phyloP scores from a whole-genome alignment of 495 filamentous ascomycete species.

The Penicillium verhagenii region DNA sequence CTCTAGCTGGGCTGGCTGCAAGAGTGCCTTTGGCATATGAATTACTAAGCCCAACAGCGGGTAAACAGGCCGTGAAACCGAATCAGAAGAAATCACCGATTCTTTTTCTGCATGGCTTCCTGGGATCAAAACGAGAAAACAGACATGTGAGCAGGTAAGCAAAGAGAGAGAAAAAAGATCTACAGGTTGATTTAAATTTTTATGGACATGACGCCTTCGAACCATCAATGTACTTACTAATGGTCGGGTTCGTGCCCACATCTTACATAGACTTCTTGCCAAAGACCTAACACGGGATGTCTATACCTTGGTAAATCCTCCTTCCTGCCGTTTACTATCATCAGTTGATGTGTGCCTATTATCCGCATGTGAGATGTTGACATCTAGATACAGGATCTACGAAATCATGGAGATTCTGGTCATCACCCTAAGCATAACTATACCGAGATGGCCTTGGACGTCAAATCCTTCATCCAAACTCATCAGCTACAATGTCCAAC shows the following conservation, averaged over 20 bases:
- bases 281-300: conserved; percentile 9
- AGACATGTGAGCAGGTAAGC: conserved; percentile 80
- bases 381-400: conserved; percentile 64
- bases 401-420: conserved; percentile 83
- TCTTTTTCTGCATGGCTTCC: conserved; percentile 20
- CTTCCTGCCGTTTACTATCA: too few species aligned
- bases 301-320: conserved; percentile 8
- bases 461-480: conserved; percentile 67
- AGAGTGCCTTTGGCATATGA: conserved; percentile 13
- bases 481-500: conserved; percentile 61
- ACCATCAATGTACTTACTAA: too few species aligned
- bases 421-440: conserved; percentile 72
- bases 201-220: too few species aligned
- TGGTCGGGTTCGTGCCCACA: conserved; percentile 27
- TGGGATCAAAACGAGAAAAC: conserved; percentile 63
- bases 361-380: too few species aligned
- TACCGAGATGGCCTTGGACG: conserved; percentile 72
- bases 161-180: too few species aligned
- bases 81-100: conserved; percentile 5
- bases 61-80: neutral
- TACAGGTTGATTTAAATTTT: too few species aligned
- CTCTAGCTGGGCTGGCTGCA: neutral
- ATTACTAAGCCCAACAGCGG: neutral
- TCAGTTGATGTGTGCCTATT: too few species aligned
- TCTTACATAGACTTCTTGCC: conserved; percentile 39